Evolutionary conservation across 305 asterid species (phyloP).

Genomic region (Striga hermonthica): DNA sequence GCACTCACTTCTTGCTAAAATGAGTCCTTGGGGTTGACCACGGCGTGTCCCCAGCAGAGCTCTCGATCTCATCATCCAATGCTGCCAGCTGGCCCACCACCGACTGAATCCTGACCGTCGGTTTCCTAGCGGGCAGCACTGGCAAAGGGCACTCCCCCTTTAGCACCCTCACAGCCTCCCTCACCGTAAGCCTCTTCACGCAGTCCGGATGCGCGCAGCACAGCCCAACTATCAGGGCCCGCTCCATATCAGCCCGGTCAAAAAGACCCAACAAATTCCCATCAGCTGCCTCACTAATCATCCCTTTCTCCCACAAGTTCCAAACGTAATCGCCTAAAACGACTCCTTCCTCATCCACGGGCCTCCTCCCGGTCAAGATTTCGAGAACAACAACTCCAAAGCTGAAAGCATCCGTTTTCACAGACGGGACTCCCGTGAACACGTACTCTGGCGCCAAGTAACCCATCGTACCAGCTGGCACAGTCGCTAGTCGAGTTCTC

Average conservation of each 20-base stretch:
- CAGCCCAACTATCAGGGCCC: conserved; percentile 55
- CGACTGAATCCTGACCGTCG: conserved; percentile 55
- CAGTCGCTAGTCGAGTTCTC: conserved; percentile 45
- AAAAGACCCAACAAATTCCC: conserved; percentile 42
- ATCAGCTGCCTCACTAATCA: conserved; percentile 55
- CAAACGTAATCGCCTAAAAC: conserved; percentile 58
- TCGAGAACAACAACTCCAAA: conserved; percentile 72
- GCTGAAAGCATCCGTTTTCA: conserved; percentile 69
- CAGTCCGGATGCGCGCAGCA: conserved; percentile 54
- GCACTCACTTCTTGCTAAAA: conserved; percentile 50
- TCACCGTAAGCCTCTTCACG: conserved; percentile 57
- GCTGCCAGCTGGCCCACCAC: conserved; percentile 43
- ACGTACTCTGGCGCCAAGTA: conserved; percentile 73
- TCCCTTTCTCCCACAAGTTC: conserved; percentile 61
- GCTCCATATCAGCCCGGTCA: conserved; percentile 45
- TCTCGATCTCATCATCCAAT: conserved; percentile 12
- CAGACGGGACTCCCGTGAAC: conserved; percentile 54
- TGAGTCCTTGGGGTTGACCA: conserved; percentile 70
- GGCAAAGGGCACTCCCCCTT: conserved; percentile 51
- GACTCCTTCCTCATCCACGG: conserved; percentile 49
- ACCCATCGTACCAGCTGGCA: conserved; percentile 75
- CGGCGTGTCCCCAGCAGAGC: conserved; percentile 33
- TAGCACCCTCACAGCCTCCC: conserved; percentile 60
- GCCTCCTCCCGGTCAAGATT: conserved; percentile 59
- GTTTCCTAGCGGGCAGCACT: conserved; percentile 52